These are phyloP conservation scores for Flaveria sonorensis DNA, from an alignment of 129 eudicot species.

Conservation along the genomic window DNA sequence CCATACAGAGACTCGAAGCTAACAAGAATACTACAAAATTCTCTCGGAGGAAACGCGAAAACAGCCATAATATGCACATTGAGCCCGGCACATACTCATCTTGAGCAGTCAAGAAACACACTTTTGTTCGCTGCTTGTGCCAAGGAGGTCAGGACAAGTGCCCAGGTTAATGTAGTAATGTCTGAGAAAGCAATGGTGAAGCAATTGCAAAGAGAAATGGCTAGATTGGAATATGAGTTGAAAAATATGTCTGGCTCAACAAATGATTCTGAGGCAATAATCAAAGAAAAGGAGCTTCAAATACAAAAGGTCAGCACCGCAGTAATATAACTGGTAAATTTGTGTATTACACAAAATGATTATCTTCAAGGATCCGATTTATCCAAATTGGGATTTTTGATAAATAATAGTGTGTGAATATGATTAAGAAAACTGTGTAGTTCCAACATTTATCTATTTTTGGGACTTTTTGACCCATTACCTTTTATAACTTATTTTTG, in stretches of 20 bases:
- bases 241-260: conserved; percentile 45
- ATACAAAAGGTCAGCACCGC: conserved; percentile 58
- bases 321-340: background rate
- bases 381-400: no score
- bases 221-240: conserved; percentile 65
- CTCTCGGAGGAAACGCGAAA: conserved; percentile 91
- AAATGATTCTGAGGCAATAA: conserved; percentile 32
- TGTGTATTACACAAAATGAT: background rate
- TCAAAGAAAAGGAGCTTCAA: conserved; percentile 67
- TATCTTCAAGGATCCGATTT: background rate
- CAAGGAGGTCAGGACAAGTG: conserved; percentile 78
- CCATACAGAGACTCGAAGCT: conserved; percentile 98
- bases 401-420: background rate
- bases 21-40: conserved; percentile 86
- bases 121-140: conserved; percentile 90
- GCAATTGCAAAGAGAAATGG: conserved; percentile 66
- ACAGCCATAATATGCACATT: conserved; percentile 91
- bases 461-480: background rate
- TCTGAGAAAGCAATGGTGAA: conserved; percentile 89
- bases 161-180: conserved; percentile 85
- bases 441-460: no score
- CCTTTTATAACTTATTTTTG: background rate
- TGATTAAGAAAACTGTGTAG: background rate
- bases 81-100: conserved; percentile 83
- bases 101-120: conserved; percentile 95